Evolutionary conservation across 192 early-diverging fungal genomes (phyloP).

Genomic region (Coemansia aciculifera): DNA sequence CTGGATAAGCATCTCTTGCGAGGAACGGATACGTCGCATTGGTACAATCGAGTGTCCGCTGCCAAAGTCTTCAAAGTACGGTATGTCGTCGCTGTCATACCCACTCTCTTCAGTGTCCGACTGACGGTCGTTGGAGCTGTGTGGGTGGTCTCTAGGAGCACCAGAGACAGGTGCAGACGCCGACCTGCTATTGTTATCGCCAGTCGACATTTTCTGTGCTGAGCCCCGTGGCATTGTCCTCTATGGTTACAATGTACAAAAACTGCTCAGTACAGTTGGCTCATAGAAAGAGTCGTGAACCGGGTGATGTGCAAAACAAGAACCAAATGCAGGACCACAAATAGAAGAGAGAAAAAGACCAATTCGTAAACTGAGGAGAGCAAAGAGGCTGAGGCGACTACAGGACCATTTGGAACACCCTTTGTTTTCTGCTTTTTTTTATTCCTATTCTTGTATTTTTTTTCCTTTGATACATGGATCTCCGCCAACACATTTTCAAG

Average conservation of each 20-base stretch:
- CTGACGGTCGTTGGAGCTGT: not conserved
- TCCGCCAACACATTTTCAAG: constrained; percentile 56
- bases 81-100: constrained; percentile 10
- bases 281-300: constrained; percentile 8
- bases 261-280: not conserved
- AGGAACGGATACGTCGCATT: constrained; percentile 34
- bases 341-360: not conserved
- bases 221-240: not conserved
- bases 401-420: not conserved
- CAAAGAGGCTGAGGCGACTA: not conserved
- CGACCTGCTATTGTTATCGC: not conserved
- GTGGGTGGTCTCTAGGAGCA: not conserved
- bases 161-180: not conserved
- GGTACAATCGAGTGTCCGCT: constrained; percentile 22
- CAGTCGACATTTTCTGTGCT: constrained; percentile 2
- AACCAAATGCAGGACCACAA: not conserved
- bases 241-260: not conserved
- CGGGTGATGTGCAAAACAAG: not conserved
- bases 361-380: not conserved
- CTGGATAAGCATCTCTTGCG: constrained; percentile 41
- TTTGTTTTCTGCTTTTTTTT: not conserved
- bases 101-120: constrained; percentile 1
- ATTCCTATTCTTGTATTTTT: too few relatives aligned
- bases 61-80: constrained; percentile 25
- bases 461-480: constrained; percentile 15